Evolutionary conservation across 768 basidiomycete genomes (phyloP).

Genomic region (Pleurotus platypus): DNA sequence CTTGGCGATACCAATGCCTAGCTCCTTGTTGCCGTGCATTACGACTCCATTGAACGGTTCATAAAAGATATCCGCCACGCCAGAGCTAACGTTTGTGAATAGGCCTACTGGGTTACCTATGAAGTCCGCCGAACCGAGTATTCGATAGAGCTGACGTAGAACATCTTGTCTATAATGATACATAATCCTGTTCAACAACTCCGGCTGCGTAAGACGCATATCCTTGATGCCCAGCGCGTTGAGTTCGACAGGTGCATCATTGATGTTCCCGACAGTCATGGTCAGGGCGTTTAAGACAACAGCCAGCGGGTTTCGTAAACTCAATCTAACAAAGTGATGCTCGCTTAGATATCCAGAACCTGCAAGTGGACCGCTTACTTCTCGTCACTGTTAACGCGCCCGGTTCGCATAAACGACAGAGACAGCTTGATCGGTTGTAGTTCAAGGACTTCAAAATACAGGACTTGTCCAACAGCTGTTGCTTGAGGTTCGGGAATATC

Average conservation of each 20-base stretch:
- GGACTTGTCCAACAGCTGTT: conserved; percentile 64
- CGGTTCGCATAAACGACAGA: conserved; percentile 96
- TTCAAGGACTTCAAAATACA: conserved; percentile 95
- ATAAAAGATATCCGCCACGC: conserved; percentile 97
- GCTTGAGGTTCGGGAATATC: conserved; percentile 69
- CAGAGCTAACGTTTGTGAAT: conserved; percentile 97
- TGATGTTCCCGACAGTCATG: conserved; percentile 96
- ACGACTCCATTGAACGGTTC: conserved; percentile 97
- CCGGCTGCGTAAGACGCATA: conserved; percentile 82
- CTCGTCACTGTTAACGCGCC: conserved; percentile 87
- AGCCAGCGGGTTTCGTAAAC: conserved; percentile 85
- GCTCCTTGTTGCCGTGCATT: conserved; percentile 91
- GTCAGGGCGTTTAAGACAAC: conserved; percentile 92
- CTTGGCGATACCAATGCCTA: conserved; percentile 94
- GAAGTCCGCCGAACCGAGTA: conserved; percentile 98
- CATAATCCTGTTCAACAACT: conserved; percentile 78
- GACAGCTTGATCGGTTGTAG: conserved; percentile 91
- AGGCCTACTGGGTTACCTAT: conserved; percentile 94
- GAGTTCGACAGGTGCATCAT: conserved; percentile 90
- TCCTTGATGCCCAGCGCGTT: conserved; percentile 95
- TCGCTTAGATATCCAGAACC: neutral
- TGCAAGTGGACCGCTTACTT: conserved; percentile 51
- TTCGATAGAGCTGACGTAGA: conserved; percentile 89
- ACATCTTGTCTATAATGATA: conserved; percentile 95
- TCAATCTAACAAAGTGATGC: conserved; percentile 43